These are phyloP conservation scores for Hortaea werneckii DNA, from an alignment of 2,329 filamentous ascomycete species.

Conservation along the genomic window DNA sequence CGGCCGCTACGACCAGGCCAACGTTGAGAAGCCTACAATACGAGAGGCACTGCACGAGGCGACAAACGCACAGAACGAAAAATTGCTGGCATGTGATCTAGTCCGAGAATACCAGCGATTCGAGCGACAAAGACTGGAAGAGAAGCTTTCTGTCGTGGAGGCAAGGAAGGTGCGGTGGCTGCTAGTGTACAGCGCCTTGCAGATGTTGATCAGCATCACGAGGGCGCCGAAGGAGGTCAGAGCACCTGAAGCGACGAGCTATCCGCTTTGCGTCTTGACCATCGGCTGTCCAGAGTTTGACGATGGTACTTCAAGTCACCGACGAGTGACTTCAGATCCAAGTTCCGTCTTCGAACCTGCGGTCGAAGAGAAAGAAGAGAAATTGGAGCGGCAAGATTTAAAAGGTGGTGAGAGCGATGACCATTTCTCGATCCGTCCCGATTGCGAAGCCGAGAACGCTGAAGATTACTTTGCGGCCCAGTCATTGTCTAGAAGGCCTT, in stretches of 20 bases:
- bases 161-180: constrained; percentile 72
- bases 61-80: constrained; percentile 33
- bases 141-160: constrained; percentile 52
- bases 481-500: constrained; percentile 10
- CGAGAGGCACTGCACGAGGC: constrained; percentile 44
- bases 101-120: constrained; percentile 61
- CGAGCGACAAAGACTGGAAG: constrained; percentile 52
- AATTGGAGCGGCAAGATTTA: background rate
- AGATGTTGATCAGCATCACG: constrained; percentile 58
- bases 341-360: background rate
- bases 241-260: constrained; percentile 46
- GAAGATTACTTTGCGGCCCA: constrained; percentile 23
- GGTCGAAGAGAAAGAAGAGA: background rate
- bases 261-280: constrained; percentile 45
- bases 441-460: constrained; percentile 35
- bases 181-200: constrained; percentile 61
- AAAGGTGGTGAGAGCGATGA: constrained; percentile 10
- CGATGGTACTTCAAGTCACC: constrained; percentile 1
- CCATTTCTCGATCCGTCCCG: constrained; percentile 32
- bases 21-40: constrained; percentile 40
- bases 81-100: constrained; percentile 37
- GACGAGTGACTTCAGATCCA: background rate
- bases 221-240: constrained; percentile 51
- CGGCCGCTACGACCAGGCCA: constrained; percentile 29
- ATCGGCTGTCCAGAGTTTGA: constrained; percentile 32